Evolutionary conservation across 2,329 filamentous ascomycete species (phyloP).

Genomic region (Fonsecaea erecta): DNA sequence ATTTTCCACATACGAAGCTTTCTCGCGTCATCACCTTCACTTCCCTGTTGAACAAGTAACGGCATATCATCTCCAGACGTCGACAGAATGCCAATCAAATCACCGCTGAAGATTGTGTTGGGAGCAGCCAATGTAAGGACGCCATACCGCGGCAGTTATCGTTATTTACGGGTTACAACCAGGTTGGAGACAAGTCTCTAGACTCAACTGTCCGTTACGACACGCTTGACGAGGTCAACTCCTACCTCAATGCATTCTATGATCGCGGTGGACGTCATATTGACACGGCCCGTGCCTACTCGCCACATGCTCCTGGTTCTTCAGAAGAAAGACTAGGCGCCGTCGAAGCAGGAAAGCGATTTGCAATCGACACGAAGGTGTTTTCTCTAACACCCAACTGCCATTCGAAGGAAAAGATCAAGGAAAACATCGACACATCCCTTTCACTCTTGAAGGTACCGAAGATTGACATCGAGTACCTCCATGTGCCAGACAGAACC

Average conservation of each 20-base stretch:
- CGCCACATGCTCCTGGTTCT: constrained; percentile 34
- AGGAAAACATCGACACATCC: constrained; percentile 18
- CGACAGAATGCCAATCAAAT: background rate
- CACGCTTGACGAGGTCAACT: constrained; percentile 28
- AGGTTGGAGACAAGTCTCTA: constrained; percentile 7
- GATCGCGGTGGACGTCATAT: constrained; percentile 38
- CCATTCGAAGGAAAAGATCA: constrained; percentile 4
- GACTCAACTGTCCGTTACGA: constrained; percentile 1
- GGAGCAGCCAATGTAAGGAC: background rate
- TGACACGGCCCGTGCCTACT: constrained; percentile 42
- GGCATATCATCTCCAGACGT: background rate
- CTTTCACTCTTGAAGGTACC: constrained; percentile 47
- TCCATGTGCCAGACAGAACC: constrained; percentile 52
- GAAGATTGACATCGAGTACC: constrained; percentile 56
- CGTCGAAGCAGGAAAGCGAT: background rate
- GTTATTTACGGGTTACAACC: constrained; percentile 52
- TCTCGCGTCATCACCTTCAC: background rate
- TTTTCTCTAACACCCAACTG: background rate
- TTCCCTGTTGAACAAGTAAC: background rate
- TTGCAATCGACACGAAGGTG: constrained; percentile 9
- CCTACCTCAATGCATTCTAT: constrained; percentile 42
- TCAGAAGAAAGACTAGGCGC: constrained; percentile 50
- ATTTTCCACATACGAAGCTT: background rate
- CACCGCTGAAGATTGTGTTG: constrained; percentile 1
- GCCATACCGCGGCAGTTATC: background rate